These are phyloP conservation scores for Bryoerythrophyllum caledonicum DNA, from an alignment of 225 moss, liverwort and hornwort species.

Conservation along the genomic window DNA sequence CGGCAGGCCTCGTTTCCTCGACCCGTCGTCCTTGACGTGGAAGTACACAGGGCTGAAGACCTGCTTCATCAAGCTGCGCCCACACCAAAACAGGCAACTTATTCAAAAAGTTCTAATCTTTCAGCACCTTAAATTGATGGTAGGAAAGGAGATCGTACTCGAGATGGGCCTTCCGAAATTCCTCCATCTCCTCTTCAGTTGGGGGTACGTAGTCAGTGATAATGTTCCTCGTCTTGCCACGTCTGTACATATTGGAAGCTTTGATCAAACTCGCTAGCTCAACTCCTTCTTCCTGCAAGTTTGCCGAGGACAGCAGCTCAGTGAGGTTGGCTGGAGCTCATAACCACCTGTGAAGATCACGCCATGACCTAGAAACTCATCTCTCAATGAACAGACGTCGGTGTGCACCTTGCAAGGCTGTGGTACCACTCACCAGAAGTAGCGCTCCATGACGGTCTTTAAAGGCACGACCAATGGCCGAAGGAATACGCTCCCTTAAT, in stretches of 20 bases:
- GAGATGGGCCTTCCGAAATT: constrained; percentile 42
- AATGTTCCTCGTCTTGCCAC: constrained; percentile 35
- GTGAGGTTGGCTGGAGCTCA: neutral
- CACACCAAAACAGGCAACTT: constrained; percentile 14
- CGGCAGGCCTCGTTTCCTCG: constrained; percentile 44
- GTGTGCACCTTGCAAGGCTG: neutral
- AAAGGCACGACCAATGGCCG: constrained; percentile 38
- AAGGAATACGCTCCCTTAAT: constrained; percentile 37
- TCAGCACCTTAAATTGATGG: neutral
- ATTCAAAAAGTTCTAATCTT: neutral
- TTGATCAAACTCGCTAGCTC: constrained; percentile 56
- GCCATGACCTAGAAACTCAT: neutral
- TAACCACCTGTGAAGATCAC: neutral
- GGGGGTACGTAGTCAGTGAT: constrained; percentile 52
- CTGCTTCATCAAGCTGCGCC: constrained; percentile 43
- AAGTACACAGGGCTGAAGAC: constrained; percentile 55
- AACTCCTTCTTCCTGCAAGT: constrained; percentile 48
- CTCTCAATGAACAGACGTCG: neutral
- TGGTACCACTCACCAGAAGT: constrained; percentile 41
- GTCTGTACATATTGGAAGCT: constrained; percentile 47
- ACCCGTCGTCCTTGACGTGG: constrained; percentile 41
- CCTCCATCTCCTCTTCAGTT: constrained; percentile 42
- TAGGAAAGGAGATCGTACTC: constrained; percentile 25
- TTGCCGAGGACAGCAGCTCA: neutral
- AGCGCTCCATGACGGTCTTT: constrained; percentile 34